phyloP scores from a whole-genome alignment of 1,284 basidiomycete species.

The Apiotrichum siamense region DNA sequence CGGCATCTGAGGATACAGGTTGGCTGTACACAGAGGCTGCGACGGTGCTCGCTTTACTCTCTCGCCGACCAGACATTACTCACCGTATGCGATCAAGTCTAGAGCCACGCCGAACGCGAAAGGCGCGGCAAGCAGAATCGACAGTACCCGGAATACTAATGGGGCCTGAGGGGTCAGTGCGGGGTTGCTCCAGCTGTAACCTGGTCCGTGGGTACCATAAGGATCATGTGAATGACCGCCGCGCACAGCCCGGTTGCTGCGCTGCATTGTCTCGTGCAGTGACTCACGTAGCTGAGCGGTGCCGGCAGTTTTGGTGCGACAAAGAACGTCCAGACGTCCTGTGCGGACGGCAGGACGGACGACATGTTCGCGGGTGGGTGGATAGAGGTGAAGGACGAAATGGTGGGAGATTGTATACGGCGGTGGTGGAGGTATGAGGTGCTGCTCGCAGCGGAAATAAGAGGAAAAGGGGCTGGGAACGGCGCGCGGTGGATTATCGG shows the following conservation, averaged over 20 bases:
- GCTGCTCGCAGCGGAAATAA: not conserved
- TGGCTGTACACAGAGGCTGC: too few species aligned
- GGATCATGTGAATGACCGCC: not conserved
- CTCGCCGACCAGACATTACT: slow-evolving; percentile 1
- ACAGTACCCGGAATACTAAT: slow-evolving; percentile 25
- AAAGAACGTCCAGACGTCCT: slow-evolving; percentile 3
- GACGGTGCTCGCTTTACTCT: not conserved
- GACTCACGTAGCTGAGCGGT: slow-evolving; percentile 17
- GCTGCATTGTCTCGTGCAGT: not conserved
- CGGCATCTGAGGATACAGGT: too few species aligned
- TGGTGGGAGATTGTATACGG: not conserved
- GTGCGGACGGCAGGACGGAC: not conserved
- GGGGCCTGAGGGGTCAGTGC: slow-evolving; percentile 21
- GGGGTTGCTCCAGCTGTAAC: too few species aligned
- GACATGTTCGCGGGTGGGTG: slow-evolving; percentile 1
- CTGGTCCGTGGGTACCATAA: too few species aligned
- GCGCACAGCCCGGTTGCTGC: not conserved
- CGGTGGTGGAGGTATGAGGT: not conserved
- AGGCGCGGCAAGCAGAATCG: slow-evolving; percentile 26
- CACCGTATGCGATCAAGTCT: slow-evolving; percentile 35
- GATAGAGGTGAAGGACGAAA: not conserved
- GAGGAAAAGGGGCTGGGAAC: too few species aligned
- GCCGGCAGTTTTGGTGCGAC: slow-evolving; percentile 11
- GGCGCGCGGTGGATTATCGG: too few species aligned
- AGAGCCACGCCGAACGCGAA: slow-evolving; percentile 30